These are phyloP conservation scores for Rhynchospora pubera DNA, from an alignment of 176 grass and related monocot species.

Conservation along the genomic window DNA sequence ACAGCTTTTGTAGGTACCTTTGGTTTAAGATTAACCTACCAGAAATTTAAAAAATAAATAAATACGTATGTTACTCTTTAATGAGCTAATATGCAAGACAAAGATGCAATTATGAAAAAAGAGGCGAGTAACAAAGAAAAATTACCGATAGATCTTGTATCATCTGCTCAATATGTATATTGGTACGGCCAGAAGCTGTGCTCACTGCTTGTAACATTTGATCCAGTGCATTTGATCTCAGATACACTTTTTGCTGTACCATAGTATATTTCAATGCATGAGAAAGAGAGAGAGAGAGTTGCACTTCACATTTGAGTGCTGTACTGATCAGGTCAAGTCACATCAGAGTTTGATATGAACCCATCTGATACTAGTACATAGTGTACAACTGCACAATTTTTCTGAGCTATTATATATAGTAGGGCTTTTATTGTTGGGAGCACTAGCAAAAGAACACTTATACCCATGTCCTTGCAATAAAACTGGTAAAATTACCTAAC, in stretches of 20 bases:
- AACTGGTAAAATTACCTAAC: neutral
- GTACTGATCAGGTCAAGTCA: neutral
- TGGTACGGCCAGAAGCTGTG: constrained; percentile 71
- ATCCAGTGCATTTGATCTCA: constrained; percentile 87
- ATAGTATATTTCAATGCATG: constrained; percentile 27
- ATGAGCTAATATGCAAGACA: neutral
- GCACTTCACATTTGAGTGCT: neutral
- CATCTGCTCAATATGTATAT: constrained; percentile 87
- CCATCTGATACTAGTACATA: neutral
- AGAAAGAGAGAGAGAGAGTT: constrained; percentile 3
- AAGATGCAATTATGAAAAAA: neutral
- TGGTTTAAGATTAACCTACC: constrained; percentile 91
- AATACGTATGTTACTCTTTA: neutral
- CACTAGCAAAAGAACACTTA: neutral
- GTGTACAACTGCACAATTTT: neutral
- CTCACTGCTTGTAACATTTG: constrained; percentile 94
- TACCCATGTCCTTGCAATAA: neutral
- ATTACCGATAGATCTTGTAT: constrained; percentile 81
- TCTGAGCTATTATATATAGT: neutral
- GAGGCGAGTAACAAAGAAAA: neutral
- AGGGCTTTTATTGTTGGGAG: neutral
- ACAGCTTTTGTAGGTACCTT: constrained; percentile 99
- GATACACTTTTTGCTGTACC: constrained; percentile 82
- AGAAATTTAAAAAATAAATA: constrained; percentile 14
- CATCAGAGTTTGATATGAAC: no score